Evolutionary conservation across 192 early-diverging fungal genomes (phyloP), one percentile per base, ranked within the genome.

Genomic region (Backusella tarrabulga): DNA sequence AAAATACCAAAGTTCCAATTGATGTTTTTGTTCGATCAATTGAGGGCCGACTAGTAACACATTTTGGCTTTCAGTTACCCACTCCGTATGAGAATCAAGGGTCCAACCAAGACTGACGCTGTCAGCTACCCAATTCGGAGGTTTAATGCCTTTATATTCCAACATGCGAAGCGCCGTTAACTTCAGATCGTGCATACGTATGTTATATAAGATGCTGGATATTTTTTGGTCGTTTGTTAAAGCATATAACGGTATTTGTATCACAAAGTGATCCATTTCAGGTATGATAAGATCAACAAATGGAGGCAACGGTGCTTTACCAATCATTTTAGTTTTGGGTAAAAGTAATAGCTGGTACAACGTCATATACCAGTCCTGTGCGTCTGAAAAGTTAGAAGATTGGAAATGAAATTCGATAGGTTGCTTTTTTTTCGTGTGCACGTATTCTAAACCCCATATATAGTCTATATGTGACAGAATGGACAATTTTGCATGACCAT

Each of bases 321-420:
- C 56, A 63, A 63, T 29, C 21, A 29, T 63, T 63, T 63, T 63
- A 63, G 56, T 21, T 26, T 63, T 63, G 26, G 9, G 26, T 29
- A 63, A 56, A 56, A 23, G 7, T 29, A 63, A 4, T 29, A 63
- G 12, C 1, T 63, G 56, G 23, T 63, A 14, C 17, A 63, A 63
- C 56, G 56, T 63, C 56, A 63, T 63, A 29, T 63, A 63, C 56
- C 56, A 63, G 23, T 63, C 56, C 12, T 63, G 56, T 29, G 56
- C 56, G 3, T 63, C 56, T 29, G 56, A 63, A 29, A 63, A 23
- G 56, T 63, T 23, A 9, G 56, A 23, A 26, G 56, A 63, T 23
- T 63, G 56, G 23, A 63, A 63, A 63, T 63, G 56, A 29, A 63
- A 63, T 63, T 23, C 26, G 7, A 63, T 63, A 23, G 21, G 56